Evolutionary conservation across 441 rosid genomes (phyloP).

Genomic region (Erodium texanum): DNA sequence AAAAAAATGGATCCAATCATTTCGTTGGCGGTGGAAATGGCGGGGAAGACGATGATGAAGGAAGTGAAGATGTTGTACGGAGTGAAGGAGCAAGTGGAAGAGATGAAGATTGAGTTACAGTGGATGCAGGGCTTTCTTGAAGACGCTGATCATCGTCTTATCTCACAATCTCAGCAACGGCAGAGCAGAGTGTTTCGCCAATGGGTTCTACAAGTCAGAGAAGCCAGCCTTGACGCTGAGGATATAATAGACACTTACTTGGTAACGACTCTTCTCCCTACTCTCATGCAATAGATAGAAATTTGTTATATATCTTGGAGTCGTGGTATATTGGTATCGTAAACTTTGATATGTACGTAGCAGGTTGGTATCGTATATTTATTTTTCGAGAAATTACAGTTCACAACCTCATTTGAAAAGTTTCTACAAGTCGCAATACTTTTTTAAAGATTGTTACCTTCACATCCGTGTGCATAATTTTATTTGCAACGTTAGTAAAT

Average conservation of each 20-base stretch:
- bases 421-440: too few species aligned
- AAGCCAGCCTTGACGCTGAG: not conserved
- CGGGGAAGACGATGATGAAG: not conserved
- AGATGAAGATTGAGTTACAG: not conserved
- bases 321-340: too few species aligned
- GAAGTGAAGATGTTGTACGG: not conserved
- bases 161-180: not conserved
- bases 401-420: too few species aligned
- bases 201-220: not conserved
- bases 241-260: not conserved
- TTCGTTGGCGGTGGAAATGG: not conserved
- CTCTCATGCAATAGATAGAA: too few species aligned
- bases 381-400: too few species aligned
- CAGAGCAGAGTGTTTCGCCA: not conserved
- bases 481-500: too few species aligned
- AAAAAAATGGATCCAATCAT: not conserved
- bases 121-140: not conserved
- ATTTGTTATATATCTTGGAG: too few species aligned
- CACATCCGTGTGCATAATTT: too few species aligned
- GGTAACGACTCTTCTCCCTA: not conserved
- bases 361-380: too few species aligned
- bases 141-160: not conserved
- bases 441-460: too few species aligned
- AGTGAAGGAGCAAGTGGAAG: not conserved
- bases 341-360: too few species aligned